Evolutionary conservation across 305 asterid species (phyloP).

Genomic region (Fraxinus xanthoxyloides): DNA sequence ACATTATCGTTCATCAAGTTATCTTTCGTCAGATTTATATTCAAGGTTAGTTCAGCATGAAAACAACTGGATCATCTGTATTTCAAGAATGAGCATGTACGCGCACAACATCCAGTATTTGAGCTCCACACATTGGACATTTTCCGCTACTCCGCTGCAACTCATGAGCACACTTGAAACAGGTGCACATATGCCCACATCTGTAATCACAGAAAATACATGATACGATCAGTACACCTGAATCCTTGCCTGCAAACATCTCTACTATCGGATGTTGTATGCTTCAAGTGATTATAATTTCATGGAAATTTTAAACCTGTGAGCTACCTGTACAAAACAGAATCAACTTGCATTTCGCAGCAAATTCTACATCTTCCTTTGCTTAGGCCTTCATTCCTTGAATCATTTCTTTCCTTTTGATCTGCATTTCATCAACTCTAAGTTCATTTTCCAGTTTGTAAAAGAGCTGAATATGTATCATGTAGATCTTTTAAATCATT

Average conservation of each 20-base stretch:
- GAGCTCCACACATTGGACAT: constrained; percentile 78
- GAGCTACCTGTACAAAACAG: constrained; percentile 73
- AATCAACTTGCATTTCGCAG: constrained; percentile 56
- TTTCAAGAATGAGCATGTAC: constrained; percentile 38
- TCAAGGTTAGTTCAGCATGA: constrained; percentile 2
- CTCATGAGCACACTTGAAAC: constrained; percentile 73
- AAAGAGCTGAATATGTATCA: background rate
- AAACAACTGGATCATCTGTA: constrained; percentile 34
- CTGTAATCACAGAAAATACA: constrained; percentile 28
- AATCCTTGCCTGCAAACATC: background rate
- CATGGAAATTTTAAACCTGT: background rate
- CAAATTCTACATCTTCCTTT: constrained; percentile 65
- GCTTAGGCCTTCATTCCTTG: constrained; percentile 23
- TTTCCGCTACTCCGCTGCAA: constrained; percentile 64
- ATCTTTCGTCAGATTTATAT: background rate
- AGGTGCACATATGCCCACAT: constrained; percentile 97
- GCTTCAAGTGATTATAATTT: background rate
- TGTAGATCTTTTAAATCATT: background rate
- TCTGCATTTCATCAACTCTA: constrained; percentile 33
- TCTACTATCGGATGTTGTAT: background rate
- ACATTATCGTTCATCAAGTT: background rate
- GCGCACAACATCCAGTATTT: constrained; percentile 68
- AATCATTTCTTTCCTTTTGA: constrained; percentile 36
- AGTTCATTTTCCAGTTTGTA: background rate
- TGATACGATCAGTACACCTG: background rate